Percentiles rank a stretch among this genome's conserved stretches.
phyloP scores from a whole-genome alignment of 371 early-diverging fungal species.

The Haplosporangium sp. region DNA sequence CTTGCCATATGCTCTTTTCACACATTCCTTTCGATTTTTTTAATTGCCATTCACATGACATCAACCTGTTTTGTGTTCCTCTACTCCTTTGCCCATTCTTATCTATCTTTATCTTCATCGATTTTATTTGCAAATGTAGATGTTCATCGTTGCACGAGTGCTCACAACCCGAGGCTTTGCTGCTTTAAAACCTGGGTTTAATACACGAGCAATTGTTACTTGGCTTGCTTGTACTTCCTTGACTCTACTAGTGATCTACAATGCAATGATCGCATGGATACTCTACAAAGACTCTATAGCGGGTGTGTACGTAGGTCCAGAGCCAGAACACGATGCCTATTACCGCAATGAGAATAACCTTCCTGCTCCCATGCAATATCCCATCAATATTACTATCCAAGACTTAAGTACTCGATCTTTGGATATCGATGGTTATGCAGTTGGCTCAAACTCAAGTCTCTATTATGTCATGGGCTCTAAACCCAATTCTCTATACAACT shows the following conservation, averaged over 20 bases:
- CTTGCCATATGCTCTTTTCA: neutral
- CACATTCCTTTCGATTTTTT: neutral
- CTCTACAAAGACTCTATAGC: conserved; percentile 51
- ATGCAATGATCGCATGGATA: conserved; percentile 27
- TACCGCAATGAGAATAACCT: neutral
- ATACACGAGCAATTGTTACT: conserved; percentile 44
- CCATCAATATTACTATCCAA: conserved; percentile 14
- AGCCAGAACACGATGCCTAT: neutral
- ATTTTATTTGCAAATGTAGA: conserved; percentile 11
- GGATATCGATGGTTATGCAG: neutral
- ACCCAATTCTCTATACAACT: conserved; percentile 25
- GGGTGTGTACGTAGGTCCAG: conserved; percentile 29
- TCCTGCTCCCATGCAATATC: conserved; percentile 7
- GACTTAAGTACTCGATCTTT: conserved; percentile 23
- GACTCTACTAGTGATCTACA: conserved; percentile 37
- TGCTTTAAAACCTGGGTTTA: conserved; percentile 49
- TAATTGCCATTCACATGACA: neutral
- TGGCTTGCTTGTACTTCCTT: conserved; percentile 42
- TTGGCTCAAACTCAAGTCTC: neutral
- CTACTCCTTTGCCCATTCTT: neutral
- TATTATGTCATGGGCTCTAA: conserved; percentile 39
- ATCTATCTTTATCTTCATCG: neutral
- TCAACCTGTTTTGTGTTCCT: neutral
- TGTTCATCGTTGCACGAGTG: conserved; percentile 48
- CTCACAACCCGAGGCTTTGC: conserved; percentile 54